Conservation (phyloP, 2,329 filamentous ascomycete species). For the Huntiella omanensis region DNA sequence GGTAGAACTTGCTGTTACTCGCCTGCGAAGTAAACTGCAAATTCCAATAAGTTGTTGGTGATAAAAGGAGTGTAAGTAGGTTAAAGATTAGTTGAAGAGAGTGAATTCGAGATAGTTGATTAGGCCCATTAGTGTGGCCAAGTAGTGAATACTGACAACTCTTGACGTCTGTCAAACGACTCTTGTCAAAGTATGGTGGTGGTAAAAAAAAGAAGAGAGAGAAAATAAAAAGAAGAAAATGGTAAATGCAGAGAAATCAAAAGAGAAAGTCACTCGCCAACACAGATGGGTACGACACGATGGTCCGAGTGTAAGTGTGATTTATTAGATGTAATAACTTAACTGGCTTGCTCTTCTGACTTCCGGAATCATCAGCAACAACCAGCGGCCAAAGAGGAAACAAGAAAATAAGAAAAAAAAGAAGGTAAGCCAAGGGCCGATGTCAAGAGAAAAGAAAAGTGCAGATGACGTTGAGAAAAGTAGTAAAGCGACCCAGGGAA, state of each 20-base stretch:
- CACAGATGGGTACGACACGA: not conserved
- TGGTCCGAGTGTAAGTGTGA: not conserved
- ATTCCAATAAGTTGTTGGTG: not conserved
- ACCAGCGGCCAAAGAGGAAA: not conserved
- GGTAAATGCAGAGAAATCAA: not conserved
- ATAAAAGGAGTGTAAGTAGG: not conserved
- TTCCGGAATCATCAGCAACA: not conserved
- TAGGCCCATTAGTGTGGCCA: not conserved
- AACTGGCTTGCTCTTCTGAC: slow-evolving; percentile 1
- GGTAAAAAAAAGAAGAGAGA: not conserved
- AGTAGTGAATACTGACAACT: not conserved
- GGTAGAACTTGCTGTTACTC: slow-evolving; percentile 11
- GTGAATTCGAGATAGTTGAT: not conserved
- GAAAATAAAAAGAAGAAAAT: not conserved
- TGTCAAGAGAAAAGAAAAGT: not conserved
- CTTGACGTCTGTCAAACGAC: not conserved
- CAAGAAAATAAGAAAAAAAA: not conserved
- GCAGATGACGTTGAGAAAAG: not conserved
- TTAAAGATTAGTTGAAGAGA: not conserved
- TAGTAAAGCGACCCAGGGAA: not conserved
- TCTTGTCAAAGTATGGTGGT: not conserved
- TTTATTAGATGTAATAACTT: not conserved
- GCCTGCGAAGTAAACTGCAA: slow-evolving; percentile 11
- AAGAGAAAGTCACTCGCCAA: not conserved
- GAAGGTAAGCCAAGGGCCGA: not conserved